Percentiles rank a stretch among this genome's conserved stretches.
These are phyloP conservation scores for Raffaelea deltoideospora DNA, from an alignment of 2,329 filamentous ascomycete genomes.

Conservation along the genomic window DNA sequence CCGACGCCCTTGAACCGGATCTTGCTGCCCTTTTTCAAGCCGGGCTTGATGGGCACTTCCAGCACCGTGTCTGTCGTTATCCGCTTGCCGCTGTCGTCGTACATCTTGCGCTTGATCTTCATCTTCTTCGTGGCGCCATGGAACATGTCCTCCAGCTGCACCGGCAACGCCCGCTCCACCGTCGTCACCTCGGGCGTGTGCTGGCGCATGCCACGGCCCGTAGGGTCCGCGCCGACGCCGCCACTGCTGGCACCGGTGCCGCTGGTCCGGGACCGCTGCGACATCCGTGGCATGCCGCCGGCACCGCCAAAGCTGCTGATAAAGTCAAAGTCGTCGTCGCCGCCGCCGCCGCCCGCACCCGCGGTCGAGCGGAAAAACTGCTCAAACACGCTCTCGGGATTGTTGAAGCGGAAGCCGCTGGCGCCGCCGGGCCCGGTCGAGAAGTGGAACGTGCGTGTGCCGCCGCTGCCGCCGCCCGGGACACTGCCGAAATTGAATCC, in stretches of 20 bases:
- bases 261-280: background rate
- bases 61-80: slow-evolving; percentile 78
- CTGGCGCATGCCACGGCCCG: slow-evolving; percentile 22
- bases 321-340: slow-evolving; percentile 36
- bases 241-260: slow-evolving; percentile 12
- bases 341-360: slow-evolving; percentile 32
- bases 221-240: slow-evolving; percentile 10
- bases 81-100: slow-evolving; percentile 72
- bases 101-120: slow-evolving; percentile 95
- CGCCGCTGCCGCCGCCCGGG: slow-evolving; percentile 36
- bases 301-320: slow-evolving; percentile 33
- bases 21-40: slow-evolving; percentile 91
- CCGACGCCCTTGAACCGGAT: slow-evolving; percentile 98
- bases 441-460: slow-evolving; percentile 51
- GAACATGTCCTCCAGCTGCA: slow-evolving; percentile 81
- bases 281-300: slow-evolving; percentile 9
- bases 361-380: slow-evolving; percentile 70
- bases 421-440: slow-evolving; percentile 37
- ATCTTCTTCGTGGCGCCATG: slow-evolving; percentile 87
- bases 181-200: slow-evolving; percentile 76
- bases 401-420: slow-evolving; percentile 65
- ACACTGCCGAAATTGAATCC: slow-evolving; percentile 19
- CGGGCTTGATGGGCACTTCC: slow-evolving; percentile 89
- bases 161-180: slow-evolving; percentile 66
- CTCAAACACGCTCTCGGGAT: slow-evolving; percentile 70